Percentiles rank a stretch among this genome's conserved stretches.
phyloP scores from a whole-genome alignment of 2,329 filamentous ascomycete genomes.

The Penicillium sp. region DNA sequence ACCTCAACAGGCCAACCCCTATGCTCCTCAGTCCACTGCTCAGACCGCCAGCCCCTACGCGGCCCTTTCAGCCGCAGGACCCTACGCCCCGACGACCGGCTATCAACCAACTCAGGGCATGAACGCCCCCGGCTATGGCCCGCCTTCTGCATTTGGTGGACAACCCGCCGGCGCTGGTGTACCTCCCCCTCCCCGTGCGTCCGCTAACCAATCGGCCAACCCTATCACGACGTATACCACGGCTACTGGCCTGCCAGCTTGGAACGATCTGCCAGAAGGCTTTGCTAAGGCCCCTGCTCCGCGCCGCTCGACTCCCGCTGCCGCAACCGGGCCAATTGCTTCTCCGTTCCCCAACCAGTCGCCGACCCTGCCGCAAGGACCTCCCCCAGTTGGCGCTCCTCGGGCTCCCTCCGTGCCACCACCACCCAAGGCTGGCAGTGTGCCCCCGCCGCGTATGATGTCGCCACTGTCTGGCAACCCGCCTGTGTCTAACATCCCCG shows the following conservation, averaged over 20 bases:
- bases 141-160: slow-evolving; percentile 47
- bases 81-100: slow-evolving; percentile 44
- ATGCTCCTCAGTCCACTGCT: slow-evolving; percentile 44
- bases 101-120: slow-evolving; percentile 58
- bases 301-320: slow-evolving; percentile 72
- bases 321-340: slow-evolving; percentile 61
- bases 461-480: slow-evolving; percentile 66
- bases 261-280: slow-evolving; percentile 91
- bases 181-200: slow-evolving; percentile 65
- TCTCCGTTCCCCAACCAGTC: slow-evolving; percentile 74
- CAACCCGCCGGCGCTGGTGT: slow-evolving; percentile 47
- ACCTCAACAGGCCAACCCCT: slow-evolving; percentile 47
- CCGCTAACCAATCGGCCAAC: slow-evolving; percentile 62
- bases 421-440: slow-evolving; percentile 73
- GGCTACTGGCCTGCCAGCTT: slow-evolving; percentile 72
- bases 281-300: slow-evolving; percentile 72
- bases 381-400: slow-evolving; percentile 60
- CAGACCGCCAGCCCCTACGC: slow-evolving; percentile 34
- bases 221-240: slow-evolving; percentile 65
- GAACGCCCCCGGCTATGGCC: slow-evolving; percentile 42
- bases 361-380: slow-evolving; percentile 39
- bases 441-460: slow-evolving; percentile 65
- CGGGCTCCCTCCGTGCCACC: slow-evolving; percentile 74
- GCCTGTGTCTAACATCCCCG: slow-evolving; percentile 60
- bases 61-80: slow-evolving; percentile 29